Conservation (phyloP, 495 filamentous ascomycete species). For the Podospora appendiculata region DNA sequence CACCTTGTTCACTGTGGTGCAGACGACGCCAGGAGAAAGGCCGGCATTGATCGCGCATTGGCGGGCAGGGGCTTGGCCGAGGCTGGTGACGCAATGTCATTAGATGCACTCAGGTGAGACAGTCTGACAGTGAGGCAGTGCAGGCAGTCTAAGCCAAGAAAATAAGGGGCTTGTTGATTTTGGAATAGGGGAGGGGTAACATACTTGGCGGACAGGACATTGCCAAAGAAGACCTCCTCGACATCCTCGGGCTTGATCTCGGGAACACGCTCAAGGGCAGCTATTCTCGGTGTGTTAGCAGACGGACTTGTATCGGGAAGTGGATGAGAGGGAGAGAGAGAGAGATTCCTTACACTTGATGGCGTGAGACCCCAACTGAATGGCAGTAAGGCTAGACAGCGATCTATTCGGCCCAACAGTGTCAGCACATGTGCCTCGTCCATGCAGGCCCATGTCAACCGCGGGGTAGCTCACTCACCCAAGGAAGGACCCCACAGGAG, state of each 20-base stretch:
- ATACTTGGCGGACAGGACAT: conserved; percentile 93
- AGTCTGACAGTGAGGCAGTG: background rate
- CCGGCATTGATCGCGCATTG: conserved; percentile 88
- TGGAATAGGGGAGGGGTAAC: conserved; percentile 8
- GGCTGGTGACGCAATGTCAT: conserved; percentile 41
- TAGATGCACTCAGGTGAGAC: background rate
- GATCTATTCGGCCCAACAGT: conserved; percentile 36
- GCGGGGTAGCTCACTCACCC: conserved; percentile 48
- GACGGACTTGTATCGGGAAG: conserved; percentile 12
- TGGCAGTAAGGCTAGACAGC: conserved; percentile 76
- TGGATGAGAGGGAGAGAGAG: too few relatives aligned
- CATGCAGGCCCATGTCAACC: background rate
- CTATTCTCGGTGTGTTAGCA: conserved; percentile 33
- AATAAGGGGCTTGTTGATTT: too few relatives aligned
- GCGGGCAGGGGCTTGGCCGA: conserved; percentile 92
- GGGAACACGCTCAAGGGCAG: conserved; percentile 78
- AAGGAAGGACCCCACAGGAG: conserved; percentile 86
- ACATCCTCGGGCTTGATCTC: conserved; percentile 82
- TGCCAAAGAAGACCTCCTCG: conserved; percentile 95
- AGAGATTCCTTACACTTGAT: conserved; percentile 62
- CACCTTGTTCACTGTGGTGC: conserved; percentile 97
- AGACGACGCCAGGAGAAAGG: conserved; percentile 66
- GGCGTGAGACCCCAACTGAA: conserved; percentile 80
- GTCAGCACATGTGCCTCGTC: conserved; percentile 3
- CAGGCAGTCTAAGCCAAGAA: background rate